phyloP scores from a whole-genome alignment of 2,329 filamentous ascomycete species.

The Exutisphaerella laricina region DNA sequence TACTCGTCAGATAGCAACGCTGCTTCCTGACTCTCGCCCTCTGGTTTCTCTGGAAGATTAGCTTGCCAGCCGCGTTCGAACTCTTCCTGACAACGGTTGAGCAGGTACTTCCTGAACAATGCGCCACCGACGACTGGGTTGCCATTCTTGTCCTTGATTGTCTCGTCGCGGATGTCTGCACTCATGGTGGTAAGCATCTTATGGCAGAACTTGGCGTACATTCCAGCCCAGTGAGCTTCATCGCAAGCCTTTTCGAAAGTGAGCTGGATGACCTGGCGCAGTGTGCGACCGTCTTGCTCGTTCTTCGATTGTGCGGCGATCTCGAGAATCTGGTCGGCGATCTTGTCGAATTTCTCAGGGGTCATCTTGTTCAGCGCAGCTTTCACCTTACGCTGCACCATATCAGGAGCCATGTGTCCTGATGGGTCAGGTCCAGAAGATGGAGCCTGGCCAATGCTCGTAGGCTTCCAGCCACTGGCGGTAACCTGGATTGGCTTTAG shows the following conservation, averaged over 20 bases:
- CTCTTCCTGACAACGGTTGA: slow-evolving; percentile 97
- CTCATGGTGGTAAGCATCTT: slow-evolving; percentile 96
- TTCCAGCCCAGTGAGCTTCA: slow-evolving; percentile 95
- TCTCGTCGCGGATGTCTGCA: slow-evolving; percentile 89
- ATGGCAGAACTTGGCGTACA: slow-evolving; percentile 99
- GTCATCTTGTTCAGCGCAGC: slow-evolving; percentile 99
- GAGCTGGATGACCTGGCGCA: slow-evolving; percentile 96
- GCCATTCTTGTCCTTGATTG: slow-evolving; percentile 82
- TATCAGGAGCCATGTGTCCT: slow-evolving; percentile 72
- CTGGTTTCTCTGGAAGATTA: slow-evolving; percentile 72
- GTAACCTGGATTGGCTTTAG: slow-evolving; percentile 72
- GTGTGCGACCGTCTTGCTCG: slow-evolving; percentile 85
- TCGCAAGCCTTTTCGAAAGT: slow-evolving; percentile 99
- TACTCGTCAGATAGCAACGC: slow-evolving; percentile 92
- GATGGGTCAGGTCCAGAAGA: slow-evolving; percentile 41
- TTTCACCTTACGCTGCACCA: slow-evolving; percentile 99
- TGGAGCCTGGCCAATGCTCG: slow-evolving; percentile 53
- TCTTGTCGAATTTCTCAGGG: slow-evolving; percentile 96
- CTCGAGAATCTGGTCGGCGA: slow-evolving; percentile 83
- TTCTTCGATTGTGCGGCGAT: slow-evolving; percentile 96
- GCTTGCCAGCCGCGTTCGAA: slow-evolving; percentile 97
- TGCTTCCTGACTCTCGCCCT: slow-evolving; percentile 66
- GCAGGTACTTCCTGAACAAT: slow-evolving; percentile 95
- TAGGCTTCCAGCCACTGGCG: slow-evolving; percentile 82
- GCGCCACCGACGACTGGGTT: slow-evolving; percentile 86